Conservation (phyloP, 1,284 basidiomycete species). For the Irpex rosettiformis region DNA sequence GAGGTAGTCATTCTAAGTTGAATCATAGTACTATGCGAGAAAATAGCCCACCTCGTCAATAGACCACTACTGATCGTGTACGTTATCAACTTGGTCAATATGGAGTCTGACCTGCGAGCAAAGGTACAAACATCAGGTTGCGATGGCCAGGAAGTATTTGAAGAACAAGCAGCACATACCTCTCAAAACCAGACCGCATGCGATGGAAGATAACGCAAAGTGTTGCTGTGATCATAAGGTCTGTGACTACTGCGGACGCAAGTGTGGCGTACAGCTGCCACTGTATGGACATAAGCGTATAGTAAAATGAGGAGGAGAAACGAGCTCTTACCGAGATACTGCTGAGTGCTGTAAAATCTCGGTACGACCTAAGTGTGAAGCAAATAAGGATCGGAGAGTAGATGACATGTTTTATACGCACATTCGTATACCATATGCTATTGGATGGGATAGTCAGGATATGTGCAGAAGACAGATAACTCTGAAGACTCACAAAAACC, state of each 20-base stretch:
- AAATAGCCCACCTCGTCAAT: conserved; percentile 8
- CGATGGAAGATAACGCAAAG: conserved; percentile 3
- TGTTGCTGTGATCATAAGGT: conserved; percentile 1
- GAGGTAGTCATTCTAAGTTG: not conserved
- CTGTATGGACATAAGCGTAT: not conserved
- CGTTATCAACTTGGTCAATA: conserved; percentile 1
- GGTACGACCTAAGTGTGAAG: not conserved
- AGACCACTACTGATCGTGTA: conserved; percentile 9
- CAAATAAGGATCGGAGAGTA: not conserved
- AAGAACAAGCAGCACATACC: not conserved
- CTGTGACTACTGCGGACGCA: not conserved
- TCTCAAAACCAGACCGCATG: conserved; percentile 7
- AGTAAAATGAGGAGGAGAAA: not conserved
- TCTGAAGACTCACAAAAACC: conserved; percentile 1
- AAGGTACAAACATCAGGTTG: no score
- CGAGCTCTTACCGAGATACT: conserved; percentile 6
- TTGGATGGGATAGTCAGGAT: not conserved
- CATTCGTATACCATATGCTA: conserved; percentile 9
- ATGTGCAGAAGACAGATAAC: not conserved
- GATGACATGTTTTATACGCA: not conserved
- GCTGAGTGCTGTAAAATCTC: not conserved
- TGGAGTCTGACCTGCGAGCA: not conserved
- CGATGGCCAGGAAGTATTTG: not conserved
- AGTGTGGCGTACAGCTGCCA: conserved; percentile 8
- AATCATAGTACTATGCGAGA: no score